Base-by-base conservation (phyloP, 257 asterid species). In the Solanum appendiculatum region DNA sequence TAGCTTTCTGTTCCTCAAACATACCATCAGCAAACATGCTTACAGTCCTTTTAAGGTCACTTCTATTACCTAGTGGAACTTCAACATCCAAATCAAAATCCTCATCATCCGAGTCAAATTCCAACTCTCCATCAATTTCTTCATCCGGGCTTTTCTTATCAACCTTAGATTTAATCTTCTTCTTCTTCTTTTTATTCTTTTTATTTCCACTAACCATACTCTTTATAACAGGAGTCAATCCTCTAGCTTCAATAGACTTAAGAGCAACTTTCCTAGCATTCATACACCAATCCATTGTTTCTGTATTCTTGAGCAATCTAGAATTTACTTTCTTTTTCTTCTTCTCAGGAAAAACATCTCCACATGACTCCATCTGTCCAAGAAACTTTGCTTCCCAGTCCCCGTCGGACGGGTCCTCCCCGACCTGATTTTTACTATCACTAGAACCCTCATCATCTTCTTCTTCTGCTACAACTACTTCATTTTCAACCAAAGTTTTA, bases 251-350 rank as follows among this genome's bases (percentile, higher is more conserved):
- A 86, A 97, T 97, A 44, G 98, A 95, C 90, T 93, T 94, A 88
- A 97, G 91, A 82, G 99, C 99, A 81, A 92, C 90, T 89, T 94
- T 97, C 90, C 99, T 89, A 86, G 98, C 99, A 93, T 94, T 94
- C 69, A 94, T 94, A 89, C 99, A 97, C 99, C 99, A 95, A 33
- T 94, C 98, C 98, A 93, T 95, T 34, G 86, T 83, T 86, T 91
- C 93, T 18, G 78, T 89, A 74, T 92, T 94, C 86, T 68, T 89
- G 68, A 94, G 89, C 85, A 93, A 83, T 90, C 95, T 93, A 9
- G 97, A 92, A 5, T 91, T 88, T 2, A 87, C 91, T 69, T 87
- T 90, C 73, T 89, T 91, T 86, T 92, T 91, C 87, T 85, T 90
- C 94, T 91, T 94, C 84, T 87, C 85, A 27, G 93, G 85, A 69